Conservation (phyloP, 805 yeast species). For the Isabelozyma heimii region DNA sequence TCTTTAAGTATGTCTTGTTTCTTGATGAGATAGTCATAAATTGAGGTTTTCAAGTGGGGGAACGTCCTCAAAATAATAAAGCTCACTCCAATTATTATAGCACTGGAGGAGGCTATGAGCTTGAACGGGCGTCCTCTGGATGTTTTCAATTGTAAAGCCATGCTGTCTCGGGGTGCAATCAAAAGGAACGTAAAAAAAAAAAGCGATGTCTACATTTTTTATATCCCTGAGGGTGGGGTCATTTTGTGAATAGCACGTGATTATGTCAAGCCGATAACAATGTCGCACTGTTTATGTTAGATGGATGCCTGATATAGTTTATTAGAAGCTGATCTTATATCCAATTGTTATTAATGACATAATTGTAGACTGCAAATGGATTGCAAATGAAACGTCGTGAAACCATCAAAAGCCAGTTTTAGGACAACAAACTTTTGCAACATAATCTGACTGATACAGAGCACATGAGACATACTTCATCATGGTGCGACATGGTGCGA, state of each 20-base stretch:
- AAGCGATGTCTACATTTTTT: not conserved
- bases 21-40: slow-evolving; percentile 21
- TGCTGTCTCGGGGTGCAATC: not conserved
- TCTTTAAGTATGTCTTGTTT: not conserved
- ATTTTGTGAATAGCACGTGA: too few relatives aligned
- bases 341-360: too few relatives aligned
- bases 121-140: slow-evolving; percentile 9
- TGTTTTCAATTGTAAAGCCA: slow-evolving; percentile 14
- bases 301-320: too few relatives aligned
- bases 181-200: not conserved
- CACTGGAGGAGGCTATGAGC: slow-evolving; percentile 32
- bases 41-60: slow-evolving; percentile 43
- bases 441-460: not conserved
- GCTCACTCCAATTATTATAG: slow-evolving; percentile 42
- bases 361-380: too few relatives aligned
- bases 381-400: too few relatives aligned
- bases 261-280: too few relatives aligned
- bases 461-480: too few relatives aligned
- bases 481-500: not conserved
- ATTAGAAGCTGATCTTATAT: too few relatives aligned
- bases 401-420: not conserved
- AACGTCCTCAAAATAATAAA: slow-evolving; percentile 43
- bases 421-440: not conserved
- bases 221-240: not conserved
- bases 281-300: too few relatives aligned